A percentile compares a stretch with the other conserved stretches of the same genome.
Evolutionary conservation across 805 yeast genomes (phyloP).

Genomic region (Phaffomyces opuntiae): DNA sequence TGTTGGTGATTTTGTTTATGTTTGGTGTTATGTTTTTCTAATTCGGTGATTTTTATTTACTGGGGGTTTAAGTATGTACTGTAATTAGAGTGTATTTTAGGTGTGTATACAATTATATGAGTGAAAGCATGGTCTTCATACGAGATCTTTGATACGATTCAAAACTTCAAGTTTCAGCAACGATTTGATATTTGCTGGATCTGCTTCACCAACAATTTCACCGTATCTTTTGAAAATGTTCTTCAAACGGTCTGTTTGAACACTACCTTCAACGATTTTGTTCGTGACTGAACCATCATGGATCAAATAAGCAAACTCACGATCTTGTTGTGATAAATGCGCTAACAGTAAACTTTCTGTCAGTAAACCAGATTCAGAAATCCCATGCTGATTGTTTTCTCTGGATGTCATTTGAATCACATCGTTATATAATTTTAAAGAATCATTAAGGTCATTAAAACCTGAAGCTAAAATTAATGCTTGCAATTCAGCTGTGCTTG

Average conservation of each 20-base stretch:
- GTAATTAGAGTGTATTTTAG: background rate
- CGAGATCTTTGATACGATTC: constrained; percentile 10
- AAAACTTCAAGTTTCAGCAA: constrained; percentile 12
- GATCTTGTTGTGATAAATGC: constrained; percentile 36
- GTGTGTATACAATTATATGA: background rate
- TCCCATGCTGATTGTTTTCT: constrained; percentile 23
- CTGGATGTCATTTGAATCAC: constrained; percentile 34
- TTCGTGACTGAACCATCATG: constrained; percentile 40
- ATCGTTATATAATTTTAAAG: constrained; percentile 39
- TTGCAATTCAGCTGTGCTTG: constrained; percentile 20
- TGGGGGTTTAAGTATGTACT: background rate
- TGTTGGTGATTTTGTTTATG: too few relatives aligned
- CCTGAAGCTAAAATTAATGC: constrained; percentile 36
- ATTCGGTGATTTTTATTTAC: too few relatives aligned
- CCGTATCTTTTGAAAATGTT: constrained; percentile 42
- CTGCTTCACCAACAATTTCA: constrained; percentile 37
- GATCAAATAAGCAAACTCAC: constrained; percentile 47
- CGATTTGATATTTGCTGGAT: constrained; percentile 23
- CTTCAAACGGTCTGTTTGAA: constrained; percentile 36
- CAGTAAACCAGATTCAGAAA: constrained; percentile 37
- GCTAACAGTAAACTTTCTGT: constrained; percentile 42
- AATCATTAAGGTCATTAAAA: constrained; percentile 30
- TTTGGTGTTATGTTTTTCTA: background rate
- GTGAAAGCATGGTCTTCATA: background rate
- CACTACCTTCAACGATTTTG: constrained; percentile 31